Evolutionary conservation across 305 asterid species (phyloP).

Genomic region (Fraxinus xanthoxyloides): DNA sequence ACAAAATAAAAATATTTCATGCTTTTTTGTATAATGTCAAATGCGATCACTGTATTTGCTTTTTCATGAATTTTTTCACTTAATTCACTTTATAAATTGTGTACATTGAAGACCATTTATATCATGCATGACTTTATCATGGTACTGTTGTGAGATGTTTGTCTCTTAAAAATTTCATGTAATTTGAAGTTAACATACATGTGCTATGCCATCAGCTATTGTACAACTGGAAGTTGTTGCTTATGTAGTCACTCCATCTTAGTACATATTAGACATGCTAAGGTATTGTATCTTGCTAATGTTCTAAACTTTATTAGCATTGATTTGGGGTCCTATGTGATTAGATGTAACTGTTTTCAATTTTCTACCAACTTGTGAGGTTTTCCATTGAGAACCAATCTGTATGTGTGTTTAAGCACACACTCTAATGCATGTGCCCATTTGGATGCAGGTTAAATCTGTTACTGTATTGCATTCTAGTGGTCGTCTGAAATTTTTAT

Average conservation of each 20-base stretch:
- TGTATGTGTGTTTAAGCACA: background rate
- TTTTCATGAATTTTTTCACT: constrained; percentile 11
- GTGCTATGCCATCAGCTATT: background rate
- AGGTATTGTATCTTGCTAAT: background rate
- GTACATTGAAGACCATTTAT: background rate
- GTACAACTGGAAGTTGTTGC: background rate
- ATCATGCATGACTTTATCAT: constrained; percentile 10
- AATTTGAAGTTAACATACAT: background rate
- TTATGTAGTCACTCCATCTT: background rate
- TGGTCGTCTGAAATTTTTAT: background rate
- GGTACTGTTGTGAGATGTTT: background rate
- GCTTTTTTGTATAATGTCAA: background rate
- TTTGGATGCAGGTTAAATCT: background rate
- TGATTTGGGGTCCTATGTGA: background rate
- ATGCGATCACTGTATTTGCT: background rate
- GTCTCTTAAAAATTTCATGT: background rate
- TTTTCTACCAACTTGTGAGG: background rate
- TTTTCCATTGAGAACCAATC: background rate
- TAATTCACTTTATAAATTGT: background rate
- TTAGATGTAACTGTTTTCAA: background rate
- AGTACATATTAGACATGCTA: background rate
- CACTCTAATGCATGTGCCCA: background rate
- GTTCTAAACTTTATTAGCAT: background rate
- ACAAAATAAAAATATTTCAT: background rate
- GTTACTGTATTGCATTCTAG: background rate